Conservation (phyloP, 148 eudicot genomes). For the Chenopodium berlandieri region DNA sequence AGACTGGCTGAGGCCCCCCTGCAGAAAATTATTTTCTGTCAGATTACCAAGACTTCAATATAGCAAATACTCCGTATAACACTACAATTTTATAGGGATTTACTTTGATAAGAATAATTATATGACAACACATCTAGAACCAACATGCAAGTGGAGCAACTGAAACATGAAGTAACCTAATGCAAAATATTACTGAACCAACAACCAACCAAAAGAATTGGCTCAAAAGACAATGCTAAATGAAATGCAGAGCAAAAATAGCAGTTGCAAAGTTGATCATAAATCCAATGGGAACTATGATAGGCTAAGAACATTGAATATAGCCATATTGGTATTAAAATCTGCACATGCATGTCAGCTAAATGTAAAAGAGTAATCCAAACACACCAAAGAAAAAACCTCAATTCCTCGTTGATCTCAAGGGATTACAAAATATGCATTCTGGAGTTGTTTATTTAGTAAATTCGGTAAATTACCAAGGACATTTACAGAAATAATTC, state of each 20-base stretch:
- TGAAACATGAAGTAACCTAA: background rate
- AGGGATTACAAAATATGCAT: background rate
- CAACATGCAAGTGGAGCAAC: background rate
- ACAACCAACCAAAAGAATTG: background rate
- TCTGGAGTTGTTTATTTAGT: background rate
- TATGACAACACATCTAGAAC: background rate
- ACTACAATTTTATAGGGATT: background rate
- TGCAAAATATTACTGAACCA: background rate
- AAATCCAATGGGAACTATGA: no score
- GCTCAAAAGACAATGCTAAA: background rate
- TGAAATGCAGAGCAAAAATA: background rate
- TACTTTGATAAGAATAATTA: background rate
- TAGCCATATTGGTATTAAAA: background rate
- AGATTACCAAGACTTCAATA: background rate
- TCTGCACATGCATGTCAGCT: background rate
- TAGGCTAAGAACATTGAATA: background rate
- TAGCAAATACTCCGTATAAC: background rate
- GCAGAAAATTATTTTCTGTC: conserved; percentile 8
- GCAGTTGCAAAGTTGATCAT: background rate
- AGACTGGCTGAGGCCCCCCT: conserved; percentile 78
- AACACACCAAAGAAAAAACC: background rate
- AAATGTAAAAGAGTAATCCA: background rate
- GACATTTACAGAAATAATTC: background rate
- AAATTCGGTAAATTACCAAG: background rate
- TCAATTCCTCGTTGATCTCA: background rate